Percentiles rank a stretch among this genome's conserved stretches.
These are phyloP conservation scores for Helicostylum pulchrum DNA, from an alignment of 192 early-diverging fungal genomes.

Conservation along the genomic window DNA sequence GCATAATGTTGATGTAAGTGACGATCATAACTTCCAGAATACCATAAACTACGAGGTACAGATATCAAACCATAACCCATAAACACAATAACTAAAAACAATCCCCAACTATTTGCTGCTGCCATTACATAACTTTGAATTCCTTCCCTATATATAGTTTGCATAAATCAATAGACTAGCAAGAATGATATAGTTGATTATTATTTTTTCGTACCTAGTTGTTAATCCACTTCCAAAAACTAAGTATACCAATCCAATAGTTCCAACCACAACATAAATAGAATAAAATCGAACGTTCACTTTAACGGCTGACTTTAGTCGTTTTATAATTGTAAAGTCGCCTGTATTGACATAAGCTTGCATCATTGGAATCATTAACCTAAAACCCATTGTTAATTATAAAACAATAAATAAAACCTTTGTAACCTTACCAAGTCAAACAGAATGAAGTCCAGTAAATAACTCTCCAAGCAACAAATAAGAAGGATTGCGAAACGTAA, in stretches of 20 bases:
- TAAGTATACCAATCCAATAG: slow-evolving; percentile 74
- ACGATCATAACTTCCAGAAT: slow-evolving; percentile 56
- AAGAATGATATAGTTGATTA: neutral
- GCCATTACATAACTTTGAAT: slow-evolving; percentile 86
- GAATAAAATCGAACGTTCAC: slow-evolving; percentile 84
- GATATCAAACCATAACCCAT: slow-evolving; percentile 93
- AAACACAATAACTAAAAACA: slow-evolving; percentile 82
- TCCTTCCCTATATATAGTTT: slow-evolving; percentile 43
- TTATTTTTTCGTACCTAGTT: slow-evolving; percentile 19
- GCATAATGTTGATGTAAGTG: slow-evolving; percentile 65
- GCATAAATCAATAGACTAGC: neutral
- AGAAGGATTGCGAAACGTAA: slow-evolving; percentile 67
- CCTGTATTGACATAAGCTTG: slow-evolving; percentile 86
- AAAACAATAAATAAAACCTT: slow-evolving; percentile 1
- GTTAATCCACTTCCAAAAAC: slow-evolving; percentile 29
- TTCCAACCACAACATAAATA: slow-evolving; percentile 62
- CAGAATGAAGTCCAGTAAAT: slow-evolving; percentile 91
- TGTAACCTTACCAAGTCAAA: slow-evolving; percentile 69
- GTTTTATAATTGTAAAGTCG: slow-evolving; percentile 67
- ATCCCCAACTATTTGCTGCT: slow-evolving; percentile 90
- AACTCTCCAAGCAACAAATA: slow-evolving; percentile 74
- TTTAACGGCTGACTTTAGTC: slow-evolving; percentile 69
- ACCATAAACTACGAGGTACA: slow-evolving; percentile 85
- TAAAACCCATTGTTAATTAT: slow-evolving; percentile 10
- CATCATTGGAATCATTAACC: slow-evolving; percentile 77